phyloP scores from a whole-genome alignment of 2,329 filamentous ascomycete genomes.

The Talaromyces albobiverticillius region DNA sequence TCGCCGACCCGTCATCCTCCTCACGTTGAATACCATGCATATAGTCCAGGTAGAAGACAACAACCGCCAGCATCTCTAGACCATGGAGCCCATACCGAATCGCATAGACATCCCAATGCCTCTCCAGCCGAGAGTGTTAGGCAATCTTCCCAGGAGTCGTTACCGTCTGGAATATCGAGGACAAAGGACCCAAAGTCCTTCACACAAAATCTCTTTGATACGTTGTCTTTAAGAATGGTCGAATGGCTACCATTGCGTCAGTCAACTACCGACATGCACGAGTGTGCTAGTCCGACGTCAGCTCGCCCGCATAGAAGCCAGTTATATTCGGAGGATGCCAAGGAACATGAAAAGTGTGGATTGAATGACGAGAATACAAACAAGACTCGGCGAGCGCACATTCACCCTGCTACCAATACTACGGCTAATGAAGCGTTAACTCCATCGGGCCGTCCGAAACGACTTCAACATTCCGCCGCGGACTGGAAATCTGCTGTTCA shows the following conservation, averaged over 20 bases:
- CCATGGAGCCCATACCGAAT: background rate
- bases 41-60: background rate
- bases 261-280: slow-evolving; percentile 22
- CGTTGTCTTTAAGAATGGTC: slow-evolving; percentile 43
- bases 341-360: background rate
- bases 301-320: slow-evolving; percentile 8
- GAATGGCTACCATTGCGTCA: slow-evolving; percentile 46
- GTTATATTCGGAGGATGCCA: background rate
- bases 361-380: background rate
- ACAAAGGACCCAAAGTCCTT: slow-evolving; percentile 61
- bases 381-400: background rate
- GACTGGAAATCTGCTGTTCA: slow-evolving; percentile 38
- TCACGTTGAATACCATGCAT: slow-evolving; percentile 15
- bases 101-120: slow-evolving; percentile 1
- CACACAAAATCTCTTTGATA: slow-evolving; percentile 57
- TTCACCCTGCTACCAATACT: slow-evolving; percentile 12
- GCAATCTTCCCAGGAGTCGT: slow-evolving; percentile 20
- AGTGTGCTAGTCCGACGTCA: slow-evolving; percentile 15
- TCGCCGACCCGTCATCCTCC: slow-evolving; percentile 24
- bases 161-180: slow-evolving; percentile 23
- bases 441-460: slow-evolving; percentile 26
- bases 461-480: slow-evolving; percentile 29
- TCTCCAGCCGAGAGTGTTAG: slow-evolving; percentile 3
- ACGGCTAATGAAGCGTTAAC: slow-evolving; percentile 23
- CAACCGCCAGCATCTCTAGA: background rate